A percentile compares a stretch with the other conserved stretches of the same genome.
Conservation (phyloP, 1,139 yeast genomes). For the Taiozyma onychis region DNA sequence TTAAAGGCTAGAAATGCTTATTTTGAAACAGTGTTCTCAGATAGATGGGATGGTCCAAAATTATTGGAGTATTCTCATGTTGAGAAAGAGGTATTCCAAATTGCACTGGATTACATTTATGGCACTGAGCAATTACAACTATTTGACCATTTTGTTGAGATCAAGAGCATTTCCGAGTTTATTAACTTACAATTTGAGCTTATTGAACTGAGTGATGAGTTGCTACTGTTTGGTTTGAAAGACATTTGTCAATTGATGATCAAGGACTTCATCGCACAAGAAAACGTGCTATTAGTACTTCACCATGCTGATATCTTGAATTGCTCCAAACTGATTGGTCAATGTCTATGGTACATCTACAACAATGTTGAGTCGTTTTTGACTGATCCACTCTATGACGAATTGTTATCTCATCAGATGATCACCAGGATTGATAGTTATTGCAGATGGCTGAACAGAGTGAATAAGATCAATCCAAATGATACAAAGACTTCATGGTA, state of each 20-base stretch:
- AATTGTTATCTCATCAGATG: slow-evolving; percentile 19
- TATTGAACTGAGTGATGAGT: slow-evolving; percentile 58
- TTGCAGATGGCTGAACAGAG: slow-evolving; percentile 26
- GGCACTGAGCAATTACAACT: slow-evolving; percentile 45
- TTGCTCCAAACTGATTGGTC: slow-evolving; percentile 50
- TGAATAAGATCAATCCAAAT: slow-evolving; percentile 9
- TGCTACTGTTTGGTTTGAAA: slow-evolving; percentile 55
- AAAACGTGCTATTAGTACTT: slow-evolving; percentile 54
- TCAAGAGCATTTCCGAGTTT: slow-evolving; percentile 38
- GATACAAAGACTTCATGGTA: slow-evolving; percentile 24
- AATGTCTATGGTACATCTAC: slow-evolving; percentile 64
- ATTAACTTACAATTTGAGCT: slow-evolving; percentile 53
- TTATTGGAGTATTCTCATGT: slow-evolving; percentile 42
- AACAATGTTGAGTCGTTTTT: slow-evolving; percentile 61
- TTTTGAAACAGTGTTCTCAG: slow-evolving; percentile 54
- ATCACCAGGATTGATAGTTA: slow-evolving; percentile 27
- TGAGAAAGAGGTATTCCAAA: slow-evolving; percentile 37
- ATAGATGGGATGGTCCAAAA: slow-evolving; percentile 41
- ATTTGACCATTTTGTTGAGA: slow-evolving; percentile 34
- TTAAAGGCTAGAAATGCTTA: slow-evolving; percentile 53
- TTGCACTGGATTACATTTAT: slow-evolving; percentile 51
- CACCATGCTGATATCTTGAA: slow-evolving; percentile 46
- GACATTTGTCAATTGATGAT: slow-evolving; percentile 58
- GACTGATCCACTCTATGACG: slow-evolving; percentile 38
- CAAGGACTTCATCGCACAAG: slow-evolving; percentile 51